Evolutionary conservation across 192 early-diverging fungal genomes (phyloP).

Genomic region (Coemansia sp.): DNA sequence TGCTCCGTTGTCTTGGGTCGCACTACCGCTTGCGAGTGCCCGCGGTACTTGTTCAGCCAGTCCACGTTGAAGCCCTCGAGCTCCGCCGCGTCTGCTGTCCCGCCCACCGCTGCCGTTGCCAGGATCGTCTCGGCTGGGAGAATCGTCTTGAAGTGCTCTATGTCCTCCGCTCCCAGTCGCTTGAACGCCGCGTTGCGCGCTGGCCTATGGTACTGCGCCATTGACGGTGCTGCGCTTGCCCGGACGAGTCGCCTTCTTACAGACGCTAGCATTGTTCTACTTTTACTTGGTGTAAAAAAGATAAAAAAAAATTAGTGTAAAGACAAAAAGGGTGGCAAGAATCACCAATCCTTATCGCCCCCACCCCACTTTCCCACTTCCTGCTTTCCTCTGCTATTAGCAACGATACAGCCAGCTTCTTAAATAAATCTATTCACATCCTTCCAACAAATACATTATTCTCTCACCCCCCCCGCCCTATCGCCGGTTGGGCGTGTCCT

Average conservation of each 20-base stretch:
- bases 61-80: constrained; percentile 78
- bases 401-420: too few species aligned
- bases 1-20: constrained; percentile 85
- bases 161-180: constrained; percentile 61
- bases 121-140: constrained; percentile 50
- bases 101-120: constrained; percentile 47
- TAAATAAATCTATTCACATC: too few species aligned
- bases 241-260: constrained; percentile 8
- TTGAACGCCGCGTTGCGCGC: constrained; percentile 38
- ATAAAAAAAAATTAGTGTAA: constrained; percentile 4
- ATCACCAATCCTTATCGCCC: too few species aligned
- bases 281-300: neutral
- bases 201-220: constrained; percentile 25
- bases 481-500: constrained; percentile 74
- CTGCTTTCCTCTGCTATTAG: too few species aligned
- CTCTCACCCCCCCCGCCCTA: constrained; percentile 5
- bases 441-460: too few species aligned
- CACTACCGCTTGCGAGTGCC: constrained; percentile 77
- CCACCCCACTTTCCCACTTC: too few species aligned
- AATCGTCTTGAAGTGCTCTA: constrained; percentile 62
- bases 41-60: constrained; percentile 96
- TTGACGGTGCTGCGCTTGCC: neutral
- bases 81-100: constrained; percentile 57
- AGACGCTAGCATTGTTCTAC: constrained; percentile 29
- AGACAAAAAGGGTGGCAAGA: too few species aligned